These are phyloP conservation scores for Leucaena leucocephala DNA, from an alignment of 306 rosid species.

Conservation along the genomic window DNA sequence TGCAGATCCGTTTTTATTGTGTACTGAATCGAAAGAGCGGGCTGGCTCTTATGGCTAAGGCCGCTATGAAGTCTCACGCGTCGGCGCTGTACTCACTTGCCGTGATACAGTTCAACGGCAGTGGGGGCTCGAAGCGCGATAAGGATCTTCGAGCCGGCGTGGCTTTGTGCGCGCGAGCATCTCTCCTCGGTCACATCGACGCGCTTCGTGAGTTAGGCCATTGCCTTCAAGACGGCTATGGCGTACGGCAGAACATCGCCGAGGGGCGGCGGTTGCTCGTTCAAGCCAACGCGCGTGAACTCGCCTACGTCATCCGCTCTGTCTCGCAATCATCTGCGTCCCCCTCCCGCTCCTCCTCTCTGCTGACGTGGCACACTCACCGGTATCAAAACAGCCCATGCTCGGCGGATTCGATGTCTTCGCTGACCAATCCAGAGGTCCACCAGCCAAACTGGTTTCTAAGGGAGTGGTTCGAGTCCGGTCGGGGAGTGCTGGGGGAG, in stretches of 20 bases:
- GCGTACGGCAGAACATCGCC: constrained; percentile 47
- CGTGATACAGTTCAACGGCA: constrained; percentile 75
- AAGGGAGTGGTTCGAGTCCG: constrained; percentile 61
- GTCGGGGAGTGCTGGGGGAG: constrained; percentile 23
- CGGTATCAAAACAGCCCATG: constrained; percentile 30
- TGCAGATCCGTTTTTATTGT: constrained; percentile 77
- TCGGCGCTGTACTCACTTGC: constrained; percentile 72
- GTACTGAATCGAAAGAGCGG: constrained; percentile 58
- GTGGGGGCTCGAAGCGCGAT: constrained; percentile 57
- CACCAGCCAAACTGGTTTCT: constrained; percentile 60
- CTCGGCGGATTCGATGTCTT: constrained; percentile 26
- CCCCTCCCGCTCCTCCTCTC: constrained; percentile 16
- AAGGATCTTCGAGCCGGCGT: constrained; percentile 66
- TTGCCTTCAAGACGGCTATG: constrained; percentile 79
- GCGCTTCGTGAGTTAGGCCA: constrained; percentile 79
- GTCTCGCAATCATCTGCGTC: constrained; percentile 23
- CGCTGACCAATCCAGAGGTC: constrained; percentile 46
- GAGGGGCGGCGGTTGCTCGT: constrained; percentile 61
- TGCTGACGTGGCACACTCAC: constrained; percentile 36
- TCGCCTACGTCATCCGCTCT: constrained; percentile 47
- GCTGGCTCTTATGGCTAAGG: constrained; percentile 69
- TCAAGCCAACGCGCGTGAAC: constrained; percentile 72
- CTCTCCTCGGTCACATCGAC: constrained; percentile 62
- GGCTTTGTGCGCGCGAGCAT: constrained; percentile 65
- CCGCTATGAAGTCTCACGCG: constrained; percentile 63